A percentile compares a stretch with the other conserved stretches of the same genome.
Evolutionary conservation across 2,329 filamentous ascomycete genomes (phyloP).

Genomic region (Pseudogymnoascus sp.): DNA sequence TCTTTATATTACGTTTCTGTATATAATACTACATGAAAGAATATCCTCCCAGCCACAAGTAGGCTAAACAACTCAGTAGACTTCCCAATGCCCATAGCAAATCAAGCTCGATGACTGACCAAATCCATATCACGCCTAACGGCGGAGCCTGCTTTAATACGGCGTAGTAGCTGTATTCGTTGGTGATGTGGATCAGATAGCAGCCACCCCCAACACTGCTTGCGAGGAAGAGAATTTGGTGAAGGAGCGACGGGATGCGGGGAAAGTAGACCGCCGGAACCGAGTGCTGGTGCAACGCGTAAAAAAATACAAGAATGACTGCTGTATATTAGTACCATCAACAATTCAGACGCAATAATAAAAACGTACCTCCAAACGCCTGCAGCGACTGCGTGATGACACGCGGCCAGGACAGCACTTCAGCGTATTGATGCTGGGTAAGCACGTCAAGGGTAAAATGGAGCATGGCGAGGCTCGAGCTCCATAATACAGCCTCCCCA

Average conservation of each 20-base stretch:
- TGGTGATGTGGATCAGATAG: constrained; percentile 75
- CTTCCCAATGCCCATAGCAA: constrained; percentile 56
- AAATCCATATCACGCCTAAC: constrained; percentile 84
- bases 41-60: constrained; percentile 22
- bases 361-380: constrained; percentile 43
- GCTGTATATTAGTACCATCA: constrained; percentile 11
- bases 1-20: neutral
- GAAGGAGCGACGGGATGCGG: constrained; percentile 40
- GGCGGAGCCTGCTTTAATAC: constrained; percentile 91
- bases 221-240: constrained; percentile 55
- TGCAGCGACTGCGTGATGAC: constrained; percentile 45
- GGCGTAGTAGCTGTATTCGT: constrained; percentile 70
- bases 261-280: constrained; percentile 44
- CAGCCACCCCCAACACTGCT: constrained; percentile 58
- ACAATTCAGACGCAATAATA: constrained; percentile 6
- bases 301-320: constrained; percentile 33
- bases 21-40: constrained; percentile 18
- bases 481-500: constrained; percentile 48
- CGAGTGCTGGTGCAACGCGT: constrained; percentile 28
- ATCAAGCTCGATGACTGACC: constrained; percentile 82
- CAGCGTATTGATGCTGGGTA: constrained; percentile 71
- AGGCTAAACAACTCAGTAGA: constrained; percentile 30
- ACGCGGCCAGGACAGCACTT: constrained; percentile 50
- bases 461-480: constrained; percentile 56
- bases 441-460: constrained; percentile 74